Base-by-base conservation (phyloP, 176 grass and related monocot species). In the Hsuehochloa calcarea region DNA sequence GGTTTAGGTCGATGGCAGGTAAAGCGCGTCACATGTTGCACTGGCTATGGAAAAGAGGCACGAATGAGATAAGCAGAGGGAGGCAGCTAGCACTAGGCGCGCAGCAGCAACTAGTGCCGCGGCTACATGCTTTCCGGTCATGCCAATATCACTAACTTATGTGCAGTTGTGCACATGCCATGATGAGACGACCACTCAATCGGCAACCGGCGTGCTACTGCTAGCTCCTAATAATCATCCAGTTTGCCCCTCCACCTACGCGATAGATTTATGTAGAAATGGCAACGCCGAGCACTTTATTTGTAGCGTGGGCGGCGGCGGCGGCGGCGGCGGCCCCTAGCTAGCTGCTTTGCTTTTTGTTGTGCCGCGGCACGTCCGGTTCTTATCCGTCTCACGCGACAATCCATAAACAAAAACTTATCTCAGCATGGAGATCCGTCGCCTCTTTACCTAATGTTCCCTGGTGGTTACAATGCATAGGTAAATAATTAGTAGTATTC, bases 1-100 rank as follows among this genome's bases (percentile, higher is more conserved):
- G 70, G 83, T 85, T 85, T 69, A 85, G 73, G 84, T 70, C 67
- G 43, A 38, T 8, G 70, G 82, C 76, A 25, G 76, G 75, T 80
- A 86, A 72, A 86, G 76, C 43, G 0, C 31, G 14, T 6, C 19
- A 16, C 26, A 35, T 5, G 15, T 20, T 31, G 45, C 46, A 22
- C 49, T 29, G 44, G 25, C 43, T 7, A 50, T 22, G 8, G 5
- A 59, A 76, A 59, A 76, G 74, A 51, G 31, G 51, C 73, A 23
- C 31, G 16, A 23, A 25, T 55, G 74, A 59, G 51, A 76, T 58
- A 16, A 59, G 20, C 52, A 40, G 19, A n/a, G 34, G 25, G 25
- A 38, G 22, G 37, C 22, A 44, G 3, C 20, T 0, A 29, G 72
- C 49, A 58, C 51, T 56, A 40, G 31, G 20, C 2, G 19, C 19